Conservation (phyloP, 495 filamentous ascomycete genomes). For the Talaromyces trachyspermus region DNA sequence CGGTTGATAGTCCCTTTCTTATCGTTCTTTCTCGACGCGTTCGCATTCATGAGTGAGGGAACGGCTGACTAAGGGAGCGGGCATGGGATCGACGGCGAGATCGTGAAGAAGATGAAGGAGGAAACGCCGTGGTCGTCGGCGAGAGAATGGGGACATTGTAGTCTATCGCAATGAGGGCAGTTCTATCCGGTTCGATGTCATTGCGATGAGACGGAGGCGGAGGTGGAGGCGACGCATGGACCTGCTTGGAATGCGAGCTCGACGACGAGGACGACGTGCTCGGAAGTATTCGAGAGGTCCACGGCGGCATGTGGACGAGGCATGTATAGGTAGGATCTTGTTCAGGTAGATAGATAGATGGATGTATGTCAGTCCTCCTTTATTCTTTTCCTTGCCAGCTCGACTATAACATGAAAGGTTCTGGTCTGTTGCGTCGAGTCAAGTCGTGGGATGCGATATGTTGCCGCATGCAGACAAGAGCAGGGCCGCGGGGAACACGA, state of each 20-base stretch:
- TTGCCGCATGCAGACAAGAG: slow-evolving; percentile 5
- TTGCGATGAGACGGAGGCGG: slow-evolving; percentile 14
- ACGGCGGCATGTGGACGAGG: slow-evolving; percentile 34
- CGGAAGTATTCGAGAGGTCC: slow-evolving; percentile 27
- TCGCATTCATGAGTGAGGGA: slow-evolving; percentile 55
- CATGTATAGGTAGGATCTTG: background rate
- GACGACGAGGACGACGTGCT: slow-evolving; percentile 22
- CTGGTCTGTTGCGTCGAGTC: background rate
- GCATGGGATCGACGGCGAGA: slow-evolving; percentile 41
- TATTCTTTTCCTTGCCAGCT: background rate
- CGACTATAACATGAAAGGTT: background rate
- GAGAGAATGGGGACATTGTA: slow-evolving; percentile 27
- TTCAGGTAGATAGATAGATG: too few species aligned
- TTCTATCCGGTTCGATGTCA: background rate
- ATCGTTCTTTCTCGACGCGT: slow-evolving; percentile 46
- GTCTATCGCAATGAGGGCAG: slow-evolving; percentile 11
- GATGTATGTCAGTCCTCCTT: too few species aligned
- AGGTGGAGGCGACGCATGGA: slow-evolving; percentile 11
- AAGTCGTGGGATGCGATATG: background rate
- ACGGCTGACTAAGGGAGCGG: slow-evolving; percentile 72
- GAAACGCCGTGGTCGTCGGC: slow-evolving; percentile 10
- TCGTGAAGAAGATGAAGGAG: slow-evolving; percentile 14
- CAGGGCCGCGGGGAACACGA: background rate
- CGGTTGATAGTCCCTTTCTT: slow-evolving; percentile 21
- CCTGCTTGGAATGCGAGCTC: slow-evolving; percentile 10